phyloP scores from a whole-genome alignment of 75 land plant genomes.

The Selaginella moellendorffii region DNA sequence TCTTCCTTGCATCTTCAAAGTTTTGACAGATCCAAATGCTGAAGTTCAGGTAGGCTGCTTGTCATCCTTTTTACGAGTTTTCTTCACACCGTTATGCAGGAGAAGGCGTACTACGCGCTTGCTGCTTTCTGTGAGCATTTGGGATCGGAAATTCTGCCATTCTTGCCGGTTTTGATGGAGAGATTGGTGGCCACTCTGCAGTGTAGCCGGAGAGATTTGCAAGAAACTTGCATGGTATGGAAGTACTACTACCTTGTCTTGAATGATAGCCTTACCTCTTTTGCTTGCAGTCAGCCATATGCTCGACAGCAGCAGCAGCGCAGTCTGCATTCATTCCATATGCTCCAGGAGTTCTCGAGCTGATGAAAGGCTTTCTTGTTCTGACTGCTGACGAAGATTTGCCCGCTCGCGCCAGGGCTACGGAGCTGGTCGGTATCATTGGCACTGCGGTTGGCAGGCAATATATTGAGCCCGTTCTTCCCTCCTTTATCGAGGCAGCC shows the following conservation, averaged over 20 bases:
- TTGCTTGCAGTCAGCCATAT: conserved; percentile 80
- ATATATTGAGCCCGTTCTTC: conserved; percentile 63
- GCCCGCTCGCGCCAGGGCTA: conserved; percentile 76
- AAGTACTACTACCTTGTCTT: too few species aligned
- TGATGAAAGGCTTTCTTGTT: conserved; percentile 80
- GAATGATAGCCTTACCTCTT: too few species aligned
- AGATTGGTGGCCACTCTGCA: conserved; percentile 65
- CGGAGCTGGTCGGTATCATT: conserved; percentile 87
- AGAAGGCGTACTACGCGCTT: conserved; percentile 90
- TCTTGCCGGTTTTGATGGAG: conserved; percentile 75
- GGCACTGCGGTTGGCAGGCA: conserved; percentile 71
- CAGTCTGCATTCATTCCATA: conserved; percentile 77
- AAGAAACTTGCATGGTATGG: conserved; percentile 95
- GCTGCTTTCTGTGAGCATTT: conserved; percentile 97
- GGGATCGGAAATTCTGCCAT: conserved; percentile 81
- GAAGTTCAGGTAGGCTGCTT: conserved; percentile 67
- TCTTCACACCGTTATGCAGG: conserved; percentile 40
- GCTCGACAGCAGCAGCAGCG: conserved; percentile 89
- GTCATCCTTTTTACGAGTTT: too few species aligned
- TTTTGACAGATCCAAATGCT: conserved; percentile 63
- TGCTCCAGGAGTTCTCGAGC: conserved; percentile 62
- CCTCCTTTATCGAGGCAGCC: conserved; percentile 89
- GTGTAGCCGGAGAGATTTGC: conserved; percentile 59
- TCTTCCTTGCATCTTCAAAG: conserved; percentile 78
- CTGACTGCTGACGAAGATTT: conserved; percentile 86